Conservation (phyloP, 257 asterid genomes). For the Coffea eugenioides region DNA sequence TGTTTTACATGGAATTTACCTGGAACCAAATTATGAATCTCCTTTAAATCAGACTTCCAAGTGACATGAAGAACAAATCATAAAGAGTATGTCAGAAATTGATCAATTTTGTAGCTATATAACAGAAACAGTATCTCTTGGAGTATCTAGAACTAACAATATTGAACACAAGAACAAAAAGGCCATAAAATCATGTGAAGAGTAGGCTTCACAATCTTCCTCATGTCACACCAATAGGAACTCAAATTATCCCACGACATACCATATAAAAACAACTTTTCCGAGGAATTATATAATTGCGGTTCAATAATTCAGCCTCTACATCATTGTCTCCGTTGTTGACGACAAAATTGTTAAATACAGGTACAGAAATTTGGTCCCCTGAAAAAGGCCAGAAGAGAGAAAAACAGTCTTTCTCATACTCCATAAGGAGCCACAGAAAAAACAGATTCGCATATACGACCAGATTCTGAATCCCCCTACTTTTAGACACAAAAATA, state of each 20-base stretch:
- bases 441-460: neutral
- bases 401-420: neutral
- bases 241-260: constrained; percentile 11
- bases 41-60: constrained; percentile 72
- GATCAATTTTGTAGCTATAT: constrained; percentile 2
- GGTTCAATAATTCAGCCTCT: constrained; percentile 62
- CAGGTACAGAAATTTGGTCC: constrained; percentile 36
- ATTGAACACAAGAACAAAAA: neutral
- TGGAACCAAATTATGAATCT: constrained; percentile 63
- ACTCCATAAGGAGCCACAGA: neutral
- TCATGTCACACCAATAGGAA: neutral
- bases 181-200: neutral
- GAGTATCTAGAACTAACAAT: neutral
- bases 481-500: neutral
- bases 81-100: constrained; percentile 16
- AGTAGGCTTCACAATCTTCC: neutral
- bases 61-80: constrained; percentile 28
- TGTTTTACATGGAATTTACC: constrained; percentile 37
- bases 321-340: constrained; percentile 47
- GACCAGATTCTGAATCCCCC: neutral
- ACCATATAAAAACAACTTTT: constrained; percentile 81
- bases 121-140: neutral
- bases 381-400: constrained; percentile 37
- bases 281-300: constrained; percentile 63
- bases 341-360: constrained; percentile 55